Percentiles rank a stretch among this genome's conserved stretches.
These are phyloP conservation scores for Sclerotinia trifoliorum DNA, from an alignment of 2,329 filamentous ascomycete species.

Conservation along the genomic window DNA sequence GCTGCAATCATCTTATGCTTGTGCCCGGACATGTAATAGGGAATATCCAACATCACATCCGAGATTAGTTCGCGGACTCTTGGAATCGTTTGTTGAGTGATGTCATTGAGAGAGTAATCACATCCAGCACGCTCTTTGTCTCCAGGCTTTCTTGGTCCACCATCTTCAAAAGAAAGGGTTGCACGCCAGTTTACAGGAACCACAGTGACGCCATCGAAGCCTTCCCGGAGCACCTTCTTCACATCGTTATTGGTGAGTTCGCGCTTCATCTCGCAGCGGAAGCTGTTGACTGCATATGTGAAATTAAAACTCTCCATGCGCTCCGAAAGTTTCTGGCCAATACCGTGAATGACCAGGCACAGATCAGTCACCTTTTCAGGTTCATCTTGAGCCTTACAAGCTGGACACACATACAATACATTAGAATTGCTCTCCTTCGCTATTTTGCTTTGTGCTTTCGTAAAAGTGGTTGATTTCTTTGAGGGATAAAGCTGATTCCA, in stretches of 20 bases:
- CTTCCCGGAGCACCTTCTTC: slow-evolving; percentile 70
- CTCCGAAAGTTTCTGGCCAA: slow-evolving; percentile 94
- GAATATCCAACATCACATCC: slow-evolving; percentile 97
- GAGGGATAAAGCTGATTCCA: slow-evolving; percentile 70
- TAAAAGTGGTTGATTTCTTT: slow-evolving; percentile 37
- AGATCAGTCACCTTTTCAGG: slow-evolving; percentile 77
- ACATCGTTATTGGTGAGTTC: slow-evolving; percentile 74
- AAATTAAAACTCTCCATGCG: slow-evolving; percentile 96
- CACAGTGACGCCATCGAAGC: slow-evolving; percentile 89
- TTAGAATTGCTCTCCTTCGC: slow-evolving; percentile 27
- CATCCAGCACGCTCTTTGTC: slow-evolving; percentile 57
- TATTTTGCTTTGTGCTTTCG: slow-evolving; percentile 37
- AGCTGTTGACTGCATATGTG: slow-evolving; percentile 90
- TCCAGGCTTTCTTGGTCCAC: slow-evolving; percentile 57
- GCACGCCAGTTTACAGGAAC: slow-evolving; percentile 93
- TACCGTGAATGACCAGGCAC: slow-evolving; percentile 88
- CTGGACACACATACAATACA: slow-evolving; percentile 45
- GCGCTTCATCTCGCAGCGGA: slow-evolving; percentile 80
- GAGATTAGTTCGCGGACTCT: slow-evolving; percentile 92
- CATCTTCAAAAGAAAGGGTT: slow-evolving; percentile 82
- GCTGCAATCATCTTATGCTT: slow-evolving; percentile 93
- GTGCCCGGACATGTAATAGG: slow-evolving; percentile 95
- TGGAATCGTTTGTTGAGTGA: slow-evolving; percentile 86
- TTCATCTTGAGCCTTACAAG: slow-evolving; percentile 63
- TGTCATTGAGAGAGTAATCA: slow-evolving; percentile 74